A percentile compares a stretch with the other conserved stretches of the same genome.
Conservation (phyloP, 305 asterid genomes). For the Fraxinus dipetala region DNA sequence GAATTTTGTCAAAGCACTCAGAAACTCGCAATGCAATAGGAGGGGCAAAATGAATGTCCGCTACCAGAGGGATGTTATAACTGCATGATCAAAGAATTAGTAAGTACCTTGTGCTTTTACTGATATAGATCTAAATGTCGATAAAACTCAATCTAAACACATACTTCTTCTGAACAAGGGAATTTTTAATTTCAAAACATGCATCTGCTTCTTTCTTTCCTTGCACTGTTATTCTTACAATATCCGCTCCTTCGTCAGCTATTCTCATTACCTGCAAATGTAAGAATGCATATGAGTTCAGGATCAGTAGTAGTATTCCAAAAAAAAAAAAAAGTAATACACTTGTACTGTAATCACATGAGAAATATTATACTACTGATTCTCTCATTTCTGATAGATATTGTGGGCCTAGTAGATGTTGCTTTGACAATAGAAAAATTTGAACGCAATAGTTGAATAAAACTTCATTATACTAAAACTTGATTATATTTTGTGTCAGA, state of each 20-base stretch:
- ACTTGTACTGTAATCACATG: neutral
- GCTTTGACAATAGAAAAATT: neutral
- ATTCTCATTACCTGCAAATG: slow-evolving; percentile 83
- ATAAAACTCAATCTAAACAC: slow-evolving; percentile 16
- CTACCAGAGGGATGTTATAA: slow-evolving; percentile 96
- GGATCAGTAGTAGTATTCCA: neutral
- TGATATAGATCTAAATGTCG: slow-evolving; percentile 12
- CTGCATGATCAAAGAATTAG: slow-evolving; percentile 43
- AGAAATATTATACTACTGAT: neutral
- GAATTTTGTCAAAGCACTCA: slow-evolving; percentile 97
- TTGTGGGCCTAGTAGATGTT: neutral
- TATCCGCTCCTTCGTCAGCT: slow-evolving; percentile 94
- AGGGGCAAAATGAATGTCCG: slow-evolving; percentile 99
- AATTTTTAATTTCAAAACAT: slow-evolving; percentile 80
- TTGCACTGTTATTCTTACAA: slow-evolving; percentile 95
- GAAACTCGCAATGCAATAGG: slow-evolving; percentile 87
- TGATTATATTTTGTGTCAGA: neutral
- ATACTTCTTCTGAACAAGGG: slow-evolving; percentile 94
- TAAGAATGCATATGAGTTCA: slow-evolving; percentile 18
- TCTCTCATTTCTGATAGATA: neutral
- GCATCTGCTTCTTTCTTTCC: slow-evolving; percentile 99
- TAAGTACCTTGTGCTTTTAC: slow-evolving; percentile 27
- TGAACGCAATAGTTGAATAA: neutral
- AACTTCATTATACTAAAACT: neutral
- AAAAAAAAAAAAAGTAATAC: neutral